Conservation (phyloP, 306 rosid species). For the Cajanus cajan region DNA sequence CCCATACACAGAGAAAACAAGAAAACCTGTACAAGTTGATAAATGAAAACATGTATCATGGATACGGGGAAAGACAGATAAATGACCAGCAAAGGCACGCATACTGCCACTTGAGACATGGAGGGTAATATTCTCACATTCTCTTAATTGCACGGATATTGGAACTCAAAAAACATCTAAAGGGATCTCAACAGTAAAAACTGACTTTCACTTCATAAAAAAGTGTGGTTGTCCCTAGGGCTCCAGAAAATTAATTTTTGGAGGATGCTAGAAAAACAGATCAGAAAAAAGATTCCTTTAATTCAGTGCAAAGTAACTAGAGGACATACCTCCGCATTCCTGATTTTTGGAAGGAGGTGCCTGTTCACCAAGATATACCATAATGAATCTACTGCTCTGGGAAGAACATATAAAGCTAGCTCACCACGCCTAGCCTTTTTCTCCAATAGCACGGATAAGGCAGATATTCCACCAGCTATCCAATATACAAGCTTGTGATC, state of each 20-base stretch:
- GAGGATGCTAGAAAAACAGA: background rate
- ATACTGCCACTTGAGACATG: background rate
- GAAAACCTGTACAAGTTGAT: constrained; percentile 61
- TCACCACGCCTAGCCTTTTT: constrained; percentile 90
- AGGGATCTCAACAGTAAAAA: background rate
- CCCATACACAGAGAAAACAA: constrained; percentile 90
- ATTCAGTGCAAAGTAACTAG: background rate
- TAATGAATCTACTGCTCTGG: constrained; percentile 87
- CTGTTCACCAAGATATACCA: constrained; percentile 94
- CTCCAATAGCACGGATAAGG: constrained; percentile 86
- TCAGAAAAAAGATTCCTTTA: background rate
- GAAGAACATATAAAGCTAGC: constrained; percentile 97
- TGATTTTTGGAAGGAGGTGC: constrained; percentile 79
- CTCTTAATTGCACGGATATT: background rate
- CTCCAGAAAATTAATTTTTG: background rate
- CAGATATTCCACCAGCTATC: constrained; percentile 84
- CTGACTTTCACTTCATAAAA: constrained; percentile 3
- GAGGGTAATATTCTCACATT: background rate
- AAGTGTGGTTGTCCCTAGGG: background rate
- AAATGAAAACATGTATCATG: background rate
- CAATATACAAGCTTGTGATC: constrained; percentile 95
- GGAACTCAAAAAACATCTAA: constrained; percentile 7
- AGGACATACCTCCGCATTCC: constrained; percentile 80
- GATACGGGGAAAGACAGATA: background rate
- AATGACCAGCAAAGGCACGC: background rate